phyloP scores from a whole-genome alignment of 495 filamentous ascomycete genomes.

The Penicillium canescens region DNA sequence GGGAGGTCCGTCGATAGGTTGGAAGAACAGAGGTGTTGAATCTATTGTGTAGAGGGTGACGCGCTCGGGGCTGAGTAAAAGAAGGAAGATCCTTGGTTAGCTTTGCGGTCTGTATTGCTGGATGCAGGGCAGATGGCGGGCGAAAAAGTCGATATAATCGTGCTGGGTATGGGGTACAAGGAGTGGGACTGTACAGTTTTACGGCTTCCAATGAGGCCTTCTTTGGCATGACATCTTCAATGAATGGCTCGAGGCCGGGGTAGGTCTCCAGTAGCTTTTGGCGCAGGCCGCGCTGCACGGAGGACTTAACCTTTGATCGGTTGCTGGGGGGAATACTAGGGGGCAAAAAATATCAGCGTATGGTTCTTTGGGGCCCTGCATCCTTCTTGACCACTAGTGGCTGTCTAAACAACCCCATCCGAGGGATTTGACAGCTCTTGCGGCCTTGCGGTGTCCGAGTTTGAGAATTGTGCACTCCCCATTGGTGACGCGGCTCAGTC shows the following conservation, averaged over 20 bases:
- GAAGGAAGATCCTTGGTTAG: background rate
- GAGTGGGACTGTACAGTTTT: slow-evolving; percentile 62
- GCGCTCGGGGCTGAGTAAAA: slow-evolving; percentile 67
- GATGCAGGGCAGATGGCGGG: background rate
- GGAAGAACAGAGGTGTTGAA: slow-evolving; percentile 79
- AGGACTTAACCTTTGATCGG: slow-evolving; percentile 97
- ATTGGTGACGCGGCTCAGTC: background rate
- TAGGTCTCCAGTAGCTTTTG: slow-evolving; percentile 79
- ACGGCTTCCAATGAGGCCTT: slow-evolving; percentile 89
- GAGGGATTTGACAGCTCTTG: background rate
- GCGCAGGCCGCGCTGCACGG: slow-evolving; percentile 83
- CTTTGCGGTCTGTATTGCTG: background rate
- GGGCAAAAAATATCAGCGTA: slow-evolving; percentile 11
- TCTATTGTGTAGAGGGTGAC: slow-evolving; percentile 83
- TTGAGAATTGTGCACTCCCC: background rate
- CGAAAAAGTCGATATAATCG: background rate
- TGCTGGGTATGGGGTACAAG: background rate
- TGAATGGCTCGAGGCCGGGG: slow-evolving; percentile 81
- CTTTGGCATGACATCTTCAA: slow-evolving; percentile 95
- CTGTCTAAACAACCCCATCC: background rate
- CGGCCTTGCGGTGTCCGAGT: background rate
- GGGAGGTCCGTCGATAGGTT: slow-evolving; percentile 75
- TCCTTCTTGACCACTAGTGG: background rate
- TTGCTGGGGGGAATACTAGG: slow-evolving; percentile 70
- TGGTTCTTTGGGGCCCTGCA: background rate